These are phyloP conservation scores for Cryptosporidium ubiquitum DNA, from an alignment of 169 alveolate genomes.

Conservation along the genomic window DNA sequence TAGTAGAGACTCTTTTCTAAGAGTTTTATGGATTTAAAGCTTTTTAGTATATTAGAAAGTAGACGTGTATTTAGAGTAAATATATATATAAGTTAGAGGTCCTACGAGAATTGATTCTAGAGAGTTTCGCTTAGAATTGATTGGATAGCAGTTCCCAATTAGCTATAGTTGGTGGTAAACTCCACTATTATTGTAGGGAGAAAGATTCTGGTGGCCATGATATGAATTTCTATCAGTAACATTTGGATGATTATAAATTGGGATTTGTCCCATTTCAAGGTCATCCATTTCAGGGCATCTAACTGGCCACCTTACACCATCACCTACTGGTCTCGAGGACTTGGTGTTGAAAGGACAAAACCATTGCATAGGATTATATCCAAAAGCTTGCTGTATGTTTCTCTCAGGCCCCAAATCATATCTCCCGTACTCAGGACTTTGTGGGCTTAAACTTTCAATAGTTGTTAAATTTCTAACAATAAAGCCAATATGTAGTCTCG, in stretches of 20 bases:
- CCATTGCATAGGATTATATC: conserved; percentile 89
- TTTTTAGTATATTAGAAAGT: neutral
- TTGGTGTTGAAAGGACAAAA: conserved; percentile 87
- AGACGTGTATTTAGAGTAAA: conserved; percentile 19
- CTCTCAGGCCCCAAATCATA: conserved; percentile 88
- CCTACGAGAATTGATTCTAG: neutral
- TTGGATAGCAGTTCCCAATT: neutral
- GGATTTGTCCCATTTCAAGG: conserved; percentile 66
- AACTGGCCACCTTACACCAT: conserved; percentile 90
- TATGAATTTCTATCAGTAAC: conserved; percentile 7
- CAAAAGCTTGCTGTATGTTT: conserved; percentile 86
- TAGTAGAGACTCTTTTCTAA: too few relatives aligned
- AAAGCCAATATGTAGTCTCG: conserved; percentile 85
- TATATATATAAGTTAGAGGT: conserved; percentile 6
- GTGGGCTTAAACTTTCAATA: conserved; percentile 86
- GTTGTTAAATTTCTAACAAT: conserved; percentile 86
- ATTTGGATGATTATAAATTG: conserved; percentile 17
- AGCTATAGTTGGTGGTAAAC: conserved; percentile 27
- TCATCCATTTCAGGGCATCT: conserved; percentile 72
- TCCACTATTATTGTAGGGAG: conserved; percentile 28
- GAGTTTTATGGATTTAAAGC: too few relatives aligned
- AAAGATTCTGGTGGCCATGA: conserved; percentile 24
- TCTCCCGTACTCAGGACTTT: conserved; percentile 82
- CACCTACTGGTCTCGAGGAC: conserved; percentile 89
- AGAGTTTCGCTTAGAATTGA: neutral